Conservation (phyloP, 139 green algal species). For the Chlorella sp. region DNA sequence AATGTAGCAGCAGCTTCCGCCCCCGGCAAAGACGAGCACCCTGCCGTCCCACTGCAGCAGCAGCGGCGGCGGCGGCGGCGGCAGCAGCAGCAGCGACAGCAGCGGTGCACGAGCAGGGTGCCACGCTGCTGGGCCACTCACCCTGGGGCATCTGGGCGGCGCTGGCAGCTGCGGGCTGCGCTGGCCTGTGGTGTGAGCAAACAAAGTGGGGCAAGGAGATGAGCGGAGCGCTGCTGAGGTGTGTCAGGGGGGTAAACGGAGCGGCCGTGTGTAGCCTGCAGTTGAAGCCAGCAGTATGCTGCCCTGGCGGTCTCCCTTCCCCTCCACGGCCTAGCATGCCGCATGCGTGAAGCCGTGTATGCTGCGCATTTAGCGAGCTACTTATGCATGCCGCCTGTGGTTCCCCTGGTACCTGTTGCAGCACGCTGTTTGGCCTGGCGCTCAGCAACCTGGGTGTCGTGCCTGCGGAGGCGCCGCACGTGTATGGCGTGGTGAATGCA, state of each 20-base stretch:
- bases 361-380: too few species aligned
- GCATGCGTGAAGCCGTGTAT: too few species aligned
- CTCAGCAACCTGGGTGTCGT: constrained; percentile 81
- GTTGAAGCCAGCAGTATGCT: too few species aligned
- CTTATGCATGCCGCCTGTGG: too few species aligned
- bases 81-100: neutral
- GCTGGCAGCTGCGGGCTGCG: constrained; percentile 59
- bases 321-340: too few species aligned
- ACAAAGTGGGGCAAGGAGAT: constrained; percentile 80
- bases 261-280: neutral
- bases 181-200: constrained; percentile 71
- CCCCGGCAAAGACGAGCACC: neutral
- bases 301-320: too few species aligned
- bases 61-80: neutral
- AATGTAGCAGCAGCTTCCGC: neutral
- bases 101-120: neutral
- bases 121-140: constrained; percentile 27
- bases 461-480: constrained; percentile 44
- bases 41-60: neutral
- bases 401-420: neutral
- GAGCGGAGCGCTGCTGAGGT: constrained; percentile 78
- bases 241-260: too few species aligned
- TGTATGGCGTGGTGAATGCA: constrained; percentile 78
- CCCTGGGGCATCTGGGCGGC: constrained; percentile 65
- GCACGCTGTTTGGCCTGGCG: constrained; percentile 78